Evolutionary conservation across 2,329 filamentous ascomycete genomes (phyloP), one percentile per base, ranked within the genome.

Genomic region (Clonostachys byssicola): DNA sequence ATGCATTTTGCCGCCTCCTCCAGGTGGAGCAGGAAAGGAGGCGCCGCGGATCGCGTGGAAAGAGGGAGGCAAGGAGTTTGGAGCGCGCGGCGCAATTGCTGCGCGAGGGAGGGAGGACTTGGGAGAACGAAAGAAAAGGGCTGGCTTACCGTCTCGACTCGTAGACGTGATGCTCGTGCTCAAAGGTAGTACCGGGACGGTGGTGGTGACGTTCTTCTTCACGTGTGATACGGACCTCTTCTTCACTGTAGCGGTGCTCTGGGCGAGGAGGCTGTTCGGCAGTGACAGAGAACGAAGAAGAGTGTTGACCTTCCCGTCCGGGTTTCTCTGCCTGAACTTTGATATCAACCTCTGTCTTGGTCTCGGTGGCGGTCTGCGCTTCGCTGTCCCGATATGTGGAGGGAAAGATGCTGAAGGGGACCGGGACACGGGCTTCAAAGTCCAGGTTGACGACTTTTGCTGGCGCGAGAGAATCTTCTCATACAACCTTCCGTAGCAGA

Each of bases 351-450:
- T 91, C 84, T 67, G 84, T 85, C 43, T 74, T 66, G 69, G 63
- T 75, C 33, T 47, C 47, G 54, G 62, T 73, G 65, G 75, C 78
- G 75, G 78, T 65, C 56, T 70, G 62, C 53, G 60, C 60, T 55
- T 68, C 69, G 64, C 67, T 69, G 70, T 78, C 78, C 71, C 88
- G 84, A 83, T 96, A 97, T 76, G 91, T 89, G 75, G 91, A 96
- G 80, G 92, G 92, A 85, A 97, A 96, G 88, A 96, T 88, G 89
- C 91, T 96, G 86, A 96, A 95, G 78, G 92, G 92, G 77, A 97
- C 94, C 81, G 92, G 90, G 77, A 96, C 89, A 77, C 91, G 89
- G 78, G 92, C 91, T 88, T 96, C 92, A 94, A 95, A 96, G 89
- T 96, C 92, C 92, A 96, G 92, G 81, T 90, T 96, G 89, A 78